Evolutionary conservation across 164 flowering plant genomes (phyloP).

Genomic region (Sextonia rubra): DNA sequence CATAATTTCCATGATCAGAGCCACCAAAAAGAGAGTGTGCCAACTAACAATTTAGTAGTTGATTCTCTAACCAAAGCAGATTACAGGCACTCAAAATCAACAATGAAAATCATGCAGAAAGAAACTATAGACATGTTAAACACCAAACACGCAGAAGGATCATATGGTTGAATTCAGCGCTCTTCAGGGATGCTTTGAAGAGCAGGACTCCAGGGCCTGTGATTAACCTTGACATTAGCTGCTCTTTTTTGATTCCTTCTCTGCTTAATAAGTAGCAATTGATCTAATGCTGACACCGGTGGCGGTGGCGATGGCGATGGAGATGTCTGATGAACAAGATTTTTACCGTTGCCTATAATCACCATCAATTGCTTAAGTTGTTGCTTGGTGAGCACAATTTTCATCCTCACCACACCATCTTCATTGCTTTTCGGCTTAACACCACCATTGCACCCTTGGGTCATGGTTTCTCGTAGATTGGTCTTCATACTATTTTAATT

Average conservation of each 20-base stretch:
- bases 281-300: neutral
- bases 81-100: no score
- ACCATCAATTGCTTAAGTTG: constrained; percentile 7
- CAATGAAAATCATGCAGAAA: neutral
- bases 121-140: neutral
- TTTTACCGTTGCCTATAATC: neutral
- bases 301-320: neutral
- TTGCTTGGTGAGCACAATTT: constrained; percentile 8
- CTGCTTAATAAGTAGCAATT: neutral
- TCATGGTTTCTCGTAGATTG: neutral
- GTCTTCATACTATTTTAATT: constrained; percentile 1
- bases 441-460: neutral
- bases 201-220: constrained; percentile 6
- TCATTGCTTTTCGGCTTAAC: neutral
- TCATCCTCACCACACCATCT: constrained; percentile 4
- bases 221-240: neutral
- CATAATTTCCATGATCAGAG: no score
- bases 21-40: no score
- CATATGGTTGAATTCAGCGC: neutral
- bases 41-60: no score
- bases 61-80: no score
- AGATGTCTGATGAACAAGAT: neutral
- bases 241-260: constrained; percentile 1
- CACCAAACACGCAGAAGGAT: neutral
- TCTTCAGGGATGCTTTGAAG: constrained; percentile 14